phyloP scores from a whole-genome alignment of 371 early-diverging fungal species.

The Catenaria anguillulae region DNA sequence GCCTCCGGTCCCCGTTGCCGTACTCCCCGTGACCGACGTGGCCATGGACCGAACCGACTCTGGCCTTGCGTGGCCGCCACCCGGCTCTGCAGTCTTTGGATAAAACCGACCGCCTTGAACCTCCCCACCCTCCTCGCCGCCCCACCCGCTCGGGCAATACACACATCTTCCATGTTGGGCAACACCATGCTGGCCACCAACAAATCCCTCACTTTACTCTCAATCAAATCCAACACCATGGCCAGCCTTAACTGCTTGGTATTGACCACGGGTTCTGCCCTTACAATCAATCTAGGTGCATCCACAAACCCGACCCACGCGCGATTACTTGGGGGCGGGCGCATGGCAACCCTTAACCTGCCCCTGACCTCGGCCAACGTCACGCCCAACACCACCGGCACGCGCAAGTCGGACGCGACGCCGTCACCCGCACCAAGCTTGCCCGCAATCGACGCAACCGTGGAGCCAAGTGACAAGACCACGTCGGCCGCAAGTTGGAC shows the following conservation, averaged over 20 bases:
- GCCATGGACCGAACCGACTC: too few relatives aligned
- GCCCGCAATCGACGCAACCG: neutral
- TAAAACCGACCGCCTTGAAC: neutral
- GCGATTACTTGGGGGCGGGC: conserved; percentile 71
- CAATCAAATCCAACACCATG: conserved; percentile 66
- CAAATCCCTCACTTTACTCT: conserved; percentile 63
- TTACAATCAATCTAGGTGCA: conserved; percentile 59
- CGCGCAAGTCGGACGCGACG: conserved; percentile 36
- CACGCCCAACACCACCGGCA: conserved; percentile 64
- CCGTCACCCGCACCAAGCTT: neutral
- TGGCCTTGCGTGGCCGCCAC: too few relatives aligned
- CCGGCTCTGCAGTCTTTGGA: neutral
- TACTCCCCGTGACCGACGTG: too few relatives aligned
- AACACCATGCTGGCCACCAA: conserved; percentile 64
- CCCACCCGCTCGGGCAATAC: conserved; percentile 24
- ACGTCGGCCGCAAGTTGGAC: conserved; percentile 56
- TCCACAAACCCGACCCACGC: conserved; percentile 80
- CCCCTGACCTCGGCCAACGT: conserved; percentile 53
- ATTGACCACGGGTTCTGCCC: conserved; percentile 71
- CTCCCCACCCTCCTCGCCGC: neutral
- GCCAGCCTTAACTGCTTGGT: conserved; percentile 65
- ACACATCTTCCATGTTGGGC: conserved; percentile 81
- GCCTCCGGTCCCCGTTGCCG: too few relatives aligned
- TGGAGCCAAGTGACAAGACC: conserved; percentile 14
- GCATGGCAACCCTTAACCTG: conserved; percentile 56